phyloP scores from a whole-genome alignment of 2,329 filamentous ascomycete genomes.

The Penicillium nordicum region DNA sequence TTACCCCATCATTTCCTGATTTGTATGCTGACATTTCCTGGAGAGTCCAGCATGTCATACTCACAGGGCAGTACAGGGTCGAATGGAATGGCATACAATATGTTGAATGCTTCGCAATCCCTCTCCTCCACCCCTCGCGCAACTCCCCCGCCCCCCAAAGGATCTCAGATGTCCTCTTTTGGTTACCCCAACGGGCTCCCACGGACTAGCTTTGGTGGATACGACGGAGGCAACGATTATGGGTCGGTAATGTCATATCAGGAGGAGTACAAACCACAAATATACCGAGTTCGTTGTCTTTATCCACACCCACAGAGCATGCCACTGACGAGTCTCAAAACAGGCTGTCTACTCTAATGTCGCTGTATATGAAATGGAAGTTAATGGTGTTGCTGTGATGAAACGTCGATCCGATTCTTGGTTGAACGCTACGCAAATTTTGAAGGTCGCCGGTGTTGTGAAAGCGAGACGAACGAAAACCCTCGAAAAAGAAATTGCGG shows the following conservation, averaged over 20 bases:
- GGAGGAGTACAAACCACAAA: slow-evolving; percentile 44
- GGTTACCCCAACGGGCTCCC: slow-evolving; percentile 39
- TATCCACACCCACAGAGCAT: neutral
- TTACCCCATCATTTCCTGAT: slow-evolving; percentile 14
- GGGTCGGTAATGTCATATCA: slow-evolving; percentile 37
- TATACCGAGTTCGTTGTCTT: slow-evolving; percentile 44
- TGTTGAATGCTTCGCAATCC: slow-evolving; percentile 46
- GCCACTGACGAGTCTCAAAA: slow-evolving; percentile 14
- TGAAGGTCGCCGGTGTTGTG: slow-evolving; percentile 95
- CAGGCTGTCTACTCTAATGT: slow-evolving; percentile 91
- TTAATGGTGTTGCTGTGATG: slow-evolving; percentile 92
- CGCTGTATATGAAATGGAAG: slow-evolving; percentile 97
- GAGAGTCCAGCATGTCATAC: slow-evolving; percentile 32
- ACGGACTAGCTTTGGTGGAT: slow-evolving; percentile 38
- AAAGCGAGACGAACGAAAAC: slow-evolving; percentile 98
- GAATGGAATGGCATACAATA: slow-evolving; percentile 38
- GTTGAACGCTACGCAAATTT: slow-evolving; percentile 96
- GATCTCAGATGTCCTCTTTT: slow-evolving; percentile 44
- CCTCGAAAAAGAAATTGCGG: slow-evolving; percentile 94
- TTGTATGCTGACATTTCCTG: slow-evolving; percentile 6
- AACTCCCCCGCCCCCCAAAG: slow-evolving; percentile 44
- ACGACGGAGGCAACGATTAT: slow-evolving; percentile 42
- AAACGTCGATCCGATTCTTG: slow-evolving; percentile 90
- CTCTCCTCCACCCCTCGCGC: slow-evolving; percentile 45
- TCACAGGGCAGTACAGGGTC: slow-evolving; percentile 40